Base-by-base conservation (phyloP, 2,329 filamentous ascomycete species). In the Rutstroemia sp. region DNA sequence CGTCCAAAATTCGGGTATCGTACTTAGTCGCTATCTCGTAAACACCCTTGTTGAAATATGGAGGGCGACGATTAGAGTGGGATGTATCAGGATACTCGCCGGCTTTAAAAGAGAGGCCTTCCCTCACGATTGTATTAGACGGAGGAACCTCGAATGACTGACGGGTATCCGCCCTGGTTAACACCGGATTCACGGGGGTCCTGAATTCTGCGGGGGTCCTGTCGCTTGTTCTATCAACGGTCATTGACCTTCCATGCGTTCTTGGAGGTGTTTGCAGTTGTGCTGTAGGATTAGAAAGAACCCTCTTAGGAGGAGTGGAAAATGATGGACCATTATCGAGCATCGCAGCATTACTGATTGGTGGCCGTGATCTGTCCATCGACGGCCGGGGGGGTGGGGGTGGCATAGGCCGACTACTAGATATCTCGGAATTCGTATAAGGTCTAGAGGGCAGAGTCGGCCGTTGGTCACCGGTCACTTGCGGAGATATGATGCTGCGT, bases 1-100 rank as follows among this genome's bases (percentile, higher is more conserved):
- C 84, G 60, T 94, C 92, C 67, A 96, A 85, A 30, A 91, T 76
- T 44, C 90, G 85, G 5, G 89, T 88, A 61, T 97, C 94, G 63
- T 95, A 94, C 64, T 89, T 91, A 3, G 88, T 92, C 30, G 80
- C 73, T 56, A 99, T 92, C 61, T 92, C 88, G 51, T 79, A 79
- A n/a, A 81, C 80, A 0, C 88, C 86, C 44, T 84, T 79, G 64
- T 84, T 87, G 63, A 89, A 83, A 51, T 80, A 80, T 0, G 94
- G 94, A 16, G 89, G 87, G 49, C 91, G 82, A 50, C 94, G 83
- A 68, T 96, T 99, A 2, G 89, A 83, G 62, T 87, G 85, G 1
- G 90, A 89, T 1, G 87, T 78, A 71, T 99, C 92, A 0, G 94
- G 94, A 68, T 89, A 96, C 50, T 88, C 81, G 8, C 62, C 56